phyloP scores from a whole-genome alignment of 2,329 filamentous ascomycete species.

The Paraphoma sp. region DNA sequence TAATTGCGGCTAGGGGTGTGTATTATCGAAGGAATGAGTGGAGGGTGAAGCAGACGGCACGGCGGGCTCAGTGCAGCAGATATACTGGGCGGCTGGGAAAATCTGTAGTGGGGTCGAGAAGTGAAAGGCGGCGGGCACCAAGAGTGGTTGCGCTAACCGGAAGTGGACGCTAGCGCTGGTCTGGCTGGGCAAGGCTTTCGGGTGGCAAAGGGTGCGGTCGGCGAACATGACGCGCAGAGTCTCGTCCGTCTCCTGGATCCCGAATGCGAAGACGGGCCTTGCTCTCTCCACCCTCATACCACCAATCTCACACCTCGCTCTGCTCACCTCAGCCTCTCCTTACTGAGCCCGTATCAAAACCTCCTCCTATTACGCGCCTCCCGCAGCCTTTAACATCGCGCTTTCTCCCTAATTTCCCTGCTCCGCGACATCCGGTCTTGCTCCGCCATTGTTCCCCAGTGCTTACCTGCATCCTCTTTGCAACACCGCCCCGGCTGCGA shows the following conservation, averaged over 20 bases:
- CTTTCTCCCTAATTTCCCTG: conserved; percentile 33
- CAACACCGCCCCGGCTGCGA: conserved; percentile 6
- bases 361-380: neutral
- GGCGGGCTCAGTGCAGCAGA: conserved; percentile 17
- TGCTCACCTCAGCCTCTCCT: conserved; percentile 44
- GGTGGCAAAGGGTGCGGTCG: neutral
- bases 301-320: conserved; percentile 28
- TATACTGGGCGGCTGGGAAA: conserved; percentile 14
- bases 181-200: neutral
- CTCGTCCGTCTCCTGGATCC: conserved; percentile 4
- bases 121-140: conserved; percentile 17
- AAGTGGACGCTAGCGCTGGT: neutral
- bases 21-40: conserved; percentile 17
- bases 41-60: conserved; percentile 14
- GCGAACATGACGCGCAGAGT: conserved; percentile 30
- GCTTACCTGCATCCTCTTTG: conserved; percentile 10
- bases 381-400: conserved; percentile 9
- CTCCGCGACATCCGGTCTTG: conserved; percentile 36
- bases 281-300: conserved; percentile 40
- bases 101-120: conserved; percentile 33
- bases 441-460: conserved; percentile 10
- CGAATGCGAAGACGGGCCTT: neutral
- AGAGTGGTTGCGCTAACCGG: neutral
- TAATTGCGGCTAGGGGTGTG: conserved; percentile 44
- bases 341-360: conserved; percentile 21